Conservation (phyloP, 805 yeast species). For the Candida verbasci region DNA sequence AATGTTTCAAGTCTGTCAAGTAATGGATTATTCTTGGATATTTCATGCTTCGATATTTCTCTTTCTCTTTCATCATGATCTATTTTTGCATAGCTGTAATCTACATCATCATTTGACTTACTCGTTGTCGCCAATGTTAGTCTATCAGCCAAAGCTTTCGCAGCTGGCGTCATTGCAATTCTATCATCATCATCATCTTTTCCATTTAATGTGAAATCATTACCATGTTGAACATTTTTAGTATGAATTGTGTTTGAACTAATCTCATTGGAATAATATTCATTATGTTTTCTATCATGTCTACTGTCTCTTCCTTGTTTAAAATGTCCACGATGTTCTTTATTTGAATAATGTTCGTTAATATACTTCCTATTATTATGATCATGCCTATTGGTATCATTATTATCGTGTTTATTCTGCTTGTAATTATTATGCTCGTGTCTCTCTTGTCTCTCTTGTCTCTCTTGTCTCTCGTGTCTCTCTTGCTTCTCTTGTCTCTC, state of each 20-base stretch:
- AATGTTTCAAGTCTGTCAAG: neutral
- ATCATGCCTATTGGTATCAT: neutral
- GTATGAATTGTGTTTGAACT: too few relatives aligned
- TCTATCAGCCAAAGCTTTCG: constrained; percentile 28
- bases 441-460: neutral
- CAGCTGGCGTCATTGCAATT: constrained; percentile 29
- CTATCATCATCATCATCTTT: constrained; percentile 11
- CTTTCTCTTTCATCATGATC: constrained; percentile 7
- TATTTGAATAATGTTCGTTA: neutral
- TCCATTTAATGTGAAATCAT: constrained; percentile 6
- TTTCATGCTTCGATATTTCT: constrained; percentile 4
- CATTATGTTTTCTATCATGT: neutral
- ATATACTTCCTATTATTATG: neutral
- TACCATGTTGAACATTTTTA: too few relatives aligned
- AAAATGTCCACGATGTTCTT: neutral
- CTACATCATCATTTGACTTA: too few relatives aligned
- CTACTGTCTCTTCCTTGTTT: neutral
- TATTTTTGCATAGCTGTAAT: too few relatives aligned
- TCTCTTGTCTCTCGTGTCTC: too few relatives aligned
- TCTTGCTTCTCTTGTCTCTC: too few relatives aligned
- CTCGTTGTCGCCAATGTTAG: constrained; percentile 12
- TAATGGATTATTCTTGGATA: neutral
- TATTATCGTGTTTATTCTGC: neutral
- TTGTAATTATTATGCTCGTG: neutral
- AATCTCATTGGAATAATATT: neutral